Evolutionary conservation across 179 eudicot species (phyloP), one percentile per base, ranked within the genome.

Genomic region (Spinacia oleracea): DNA sequence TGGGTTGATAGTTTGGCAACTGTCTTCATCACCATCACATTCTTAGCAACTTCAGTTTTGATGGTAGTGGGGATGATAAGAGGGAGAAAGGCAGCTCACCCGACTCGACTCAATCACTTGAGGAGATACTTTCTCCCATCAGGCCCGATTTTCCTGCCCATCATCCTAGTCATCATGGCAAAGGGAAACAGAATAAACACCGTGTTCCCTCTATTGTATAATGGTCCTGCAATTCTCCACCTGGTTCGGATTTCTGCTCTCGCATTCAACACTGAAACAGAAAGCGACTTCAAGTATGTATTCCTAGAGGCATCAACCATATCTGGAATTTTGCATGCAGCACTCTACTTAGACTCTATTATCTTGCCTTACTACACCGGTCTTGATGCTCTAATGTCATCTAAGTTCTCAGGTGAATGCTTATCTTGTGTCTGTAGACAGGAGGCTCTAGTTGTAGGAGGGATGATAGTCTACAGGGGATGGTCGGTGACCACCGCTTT

Each of bases 361-460:
- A 84, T 87, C 68, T 66, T 89, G 78, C 91, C 91, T 29, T 89
- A 84, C 77, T 87, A 89, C 77, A 89, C 91, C 1, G 91, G 91
- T 50, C 72, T 89, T 5, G 90, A 89, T 73, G 91, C 91, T 48
- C 50, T 89, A 14, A 73, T 73, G 46, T 79, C 75, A 0, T 89
- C 91, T 4, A 85, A 40, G 1, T 77, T 86, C 38, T 89, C 91
- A 20, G 90, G 91, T n/a, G 91, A 85, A 76, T 89, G 91, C 78
- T 27, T 67, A 64, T 82, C 91, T 9, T 89, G 91, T 42, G 75
- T 89, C 11, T 89, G 91, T 80, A 80, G 90, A 69, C 83, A 84
- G 65, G 76, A 73, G 21, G 70, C 73, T 27, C 74, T 89, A 38
- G 78, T 67, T 9, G 90, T 81, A 11, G 91, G 90, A 59, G 90